Evolutionary conservation across 2,329 filamentous ascomycete species (phyloP).

Genomic region (Ceratocystis alfenasii): DNA sequence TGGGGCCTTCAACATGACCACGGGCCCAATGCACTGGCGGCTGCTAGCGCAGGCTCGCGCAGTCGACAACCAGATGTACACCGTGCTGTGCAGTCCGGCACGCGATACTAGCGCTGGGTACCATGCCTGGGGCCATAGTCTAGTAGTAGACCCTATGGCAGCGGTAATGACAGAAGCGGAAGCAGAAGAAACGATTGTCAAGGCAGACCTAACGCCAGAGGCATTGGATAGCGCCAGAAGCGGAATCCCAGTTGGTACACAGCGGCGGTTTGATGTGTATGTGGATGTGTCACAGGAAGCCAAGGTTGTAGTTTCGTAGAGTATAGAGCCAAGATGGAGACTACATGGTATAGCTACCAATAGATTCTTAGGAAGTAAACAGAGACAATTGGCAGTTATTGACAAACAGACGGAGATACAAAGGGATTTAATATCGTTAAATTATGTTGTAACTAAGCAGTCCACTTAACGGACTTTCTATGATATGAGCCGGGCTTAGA

Average conservation of each 20-base stretch:
- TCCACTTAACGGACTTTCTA: constrained; percentile 1
- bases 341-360: background rate
- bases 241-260: constrained; percentile 70
- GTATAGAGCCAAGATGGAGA: background rate
- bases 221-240: constrained; percentile 64
- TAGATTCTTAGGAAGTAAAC: background rate
- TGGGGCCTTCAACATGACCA: constrained; percentile 93
- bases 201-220: constrained; percentile 55
- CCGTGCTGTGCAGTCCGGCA: constrained; percentile 83
- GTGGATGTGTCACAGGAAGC: constrained; percentile 51
- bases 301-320: constrained; percentile 19
- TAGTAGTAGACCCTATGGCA: constrained; percentile 81
- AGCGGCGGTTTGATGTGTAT: constrained; percentile 91
- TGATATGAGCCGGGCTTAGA: background rate
- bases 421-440: constrained; percentile 3
- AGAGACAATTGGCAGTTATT: background rate
- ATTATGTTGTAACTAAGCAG: constrained; percentile 1
- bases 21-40: constrained; percentile 83
- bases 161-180: constrained; percentile 66
- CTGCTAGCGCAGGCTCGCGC: constrained; percentile 71
- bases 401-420: background rate
- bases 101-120: constrained; percentile 67
- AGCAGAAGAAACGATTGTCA: constrained; percentile 64
- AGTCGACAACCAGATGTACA: constrained; percentile 88
- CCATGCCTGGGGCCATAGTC: constrained; percentile 82